These are phyloP conservation scores for Flammula alnicola DNA, from an alignment of 1,284 basidiomycete genomes.

Conservation along the genomic window DNA sequence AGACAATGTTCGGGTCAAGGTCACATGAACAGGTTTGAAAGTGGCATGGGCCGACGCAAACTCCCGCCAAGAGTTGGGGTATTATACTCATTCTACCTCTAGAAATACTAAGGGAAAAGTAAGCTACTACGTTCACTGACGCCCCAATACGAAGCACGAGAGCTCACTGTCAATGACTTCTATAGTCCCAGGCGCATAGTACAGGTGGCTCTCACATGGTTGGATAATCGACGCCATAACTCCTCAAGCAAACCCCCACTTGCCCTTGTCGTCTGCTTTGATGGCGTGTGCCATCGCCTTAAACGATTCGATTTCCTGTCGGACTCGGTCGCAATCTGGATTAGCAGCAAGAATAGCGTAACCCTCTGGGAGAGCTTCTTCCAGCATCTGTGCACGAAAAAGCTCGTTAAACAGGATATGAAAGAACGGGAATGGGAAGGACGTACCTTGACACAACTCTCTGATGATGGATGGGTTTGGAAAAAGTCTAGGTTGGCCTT, in stretches of 20 bases:
- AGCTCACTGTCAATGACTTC: no score
- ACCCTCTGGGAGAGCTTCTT: constrained; percentile 59
- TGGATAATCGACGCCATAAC: no score
- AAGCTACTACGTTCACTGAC: no score
- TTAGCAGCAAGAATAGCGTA: constrained; percentile 54
- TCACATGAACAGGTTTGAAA: no score
- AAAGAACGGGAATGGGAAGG: background rate
- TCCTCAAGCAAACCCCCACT: constrained; percentile 10
- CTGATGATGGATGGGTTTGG: constrained; percentile 78
- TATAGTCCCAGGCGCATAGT: no score
- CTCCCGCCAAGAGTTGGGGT: no score
- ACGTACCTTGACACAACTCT: constrained; percentile 70
- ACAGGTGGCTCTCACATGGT: no score
- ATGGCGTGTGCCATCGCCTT: constrained; percentile 29
- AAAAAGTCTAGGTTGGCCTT: constrained; percentile 52
- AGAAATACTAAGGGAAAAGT: no score
- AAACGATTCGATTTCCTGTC: constrained; percentile 37
- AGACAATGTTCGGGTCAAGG: no score
- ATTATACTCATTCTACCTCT: no score
- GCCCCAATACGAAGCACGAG: no score
- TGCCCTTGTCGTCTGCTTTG: constrained; percentile 6
- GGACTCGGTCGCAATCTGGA: constrained; percentile 47
- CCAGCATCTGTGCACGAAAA: constrained; percentile 49
- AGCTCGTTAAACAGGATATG: background rate
- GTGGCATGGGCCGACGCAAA: no score